phyloP scores from a whole-genome alignment of 345 rosid species.

The Capsella bursapastoris region DNA sequence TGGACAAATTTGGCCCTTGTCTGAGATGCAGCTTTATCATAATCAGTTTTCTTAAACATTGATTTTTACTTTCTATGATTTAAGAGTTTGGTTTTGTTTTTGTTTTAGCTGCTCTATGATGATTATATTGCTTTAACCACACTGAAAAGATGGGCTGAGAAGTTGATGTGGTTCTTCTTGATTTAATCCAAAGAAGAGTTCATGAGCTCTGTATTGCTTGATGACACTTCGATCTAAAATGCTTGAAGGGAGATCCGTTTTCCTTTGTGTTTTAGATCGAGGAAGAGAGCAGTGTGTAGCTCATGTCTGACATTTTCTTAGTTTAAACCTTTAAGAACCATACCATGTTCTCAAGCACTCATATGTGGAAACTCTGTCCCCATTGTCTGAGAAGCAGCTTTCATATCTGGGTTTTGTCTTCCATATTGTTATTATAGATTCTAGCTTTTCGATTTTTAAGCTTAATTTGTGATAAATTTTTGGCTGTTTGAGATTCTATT shows the following conservation, averaged over 20 bases:
- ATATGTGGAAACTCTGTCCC: conserved; percentile 31
- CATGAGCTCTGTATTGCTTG: conserved; percentile 24
- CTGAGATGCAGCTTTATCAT: conserved; percentile 39
- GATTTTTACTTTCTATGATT: not conserved
- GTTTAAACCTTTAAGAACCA: conserved; percentile 32
- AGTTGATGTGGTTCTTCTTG: conserved; percentile 24
- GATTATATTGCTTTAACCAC: conserved; percentile 45
- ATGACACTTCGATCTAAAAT: conserved; percentile 27
- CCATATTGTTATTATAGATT: not conserved
- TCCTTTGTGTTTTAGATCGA: conserved; percentile 25
- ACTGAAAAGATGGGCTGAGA: conserved; percentile 33
- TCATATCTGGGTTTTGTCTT: not conserved
- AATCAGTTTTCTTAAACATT: too few species aligned
- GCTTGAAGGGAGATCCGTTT: conserved; percentile 3
- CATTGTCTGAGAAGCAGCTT: conserved; percentile 40
- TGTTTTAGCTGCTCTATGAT: conserved; percentile 33
- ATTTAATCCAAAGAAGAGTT: not conserved
- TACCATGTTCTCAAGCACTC: conserved; percentile 12
- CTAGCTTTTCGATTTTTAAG: not conserved
- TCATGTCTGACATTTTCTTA: conserved; percentile 1
- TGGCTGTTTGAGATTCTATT: not conserved
- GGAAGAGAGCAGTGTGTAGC: conserved; percentile 23
- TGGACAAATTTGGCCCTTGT: conserved; percentile 43
- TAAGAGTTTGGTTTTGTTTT: not conserved
- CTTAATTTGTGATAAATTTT: not conserved